Percentiles rank a stretch among this genome's conserved stretches.
Evolutionary conservation across 2,329 filamentous ascomycete genomes (phyloP).

Genomic region (Aureobasidium leucospermi): DNA sequence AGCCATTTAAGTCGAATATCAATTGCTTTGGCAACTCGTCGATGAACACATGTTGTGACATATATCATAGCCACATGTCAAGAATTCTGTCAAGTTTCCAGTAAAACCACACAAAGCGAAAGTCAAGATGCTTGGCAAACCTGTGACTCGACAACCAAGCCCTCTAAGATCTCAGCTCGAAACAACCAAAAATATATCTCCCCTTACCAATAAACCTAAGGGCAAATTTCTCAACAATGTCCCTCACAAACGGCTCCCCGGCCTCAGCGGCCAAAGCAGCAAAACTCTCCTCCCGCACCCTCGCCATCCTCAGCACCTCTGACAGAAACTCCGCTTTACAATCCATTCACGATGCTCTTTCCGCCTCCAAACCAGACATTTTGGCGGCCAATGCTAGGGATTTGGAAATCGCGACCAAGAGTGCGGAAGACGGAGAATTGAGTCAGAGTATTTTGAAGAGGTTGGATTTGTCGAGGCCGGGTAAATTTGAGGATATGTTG

Average conservation of each 20-base stretch:
- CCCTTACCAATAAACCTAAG: not conserved
- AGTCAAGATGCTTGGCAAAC: conserved; percentile 7
- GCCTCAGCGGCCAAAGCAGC: conserved; percentile 69
- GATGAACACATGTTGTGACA: not conserved
- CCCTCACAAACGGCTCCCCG: conserved; percentile 77
- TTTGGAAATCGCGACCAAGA: conserved; percentile 64
- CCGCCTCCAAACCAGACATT: conserved; percentile 62
- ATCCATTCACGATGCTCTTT: conserved; percentile 71
- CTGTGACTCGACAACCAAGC: conserved; percentile 7
- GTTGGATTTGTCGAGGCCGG: conserved; percentile 74
- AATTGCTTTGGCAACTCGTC: not conserved
- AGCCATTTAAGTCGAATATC: too few relatives aligned
- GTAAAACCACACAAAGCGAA: not conserved
- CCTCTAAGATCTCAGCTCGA: not conserved
- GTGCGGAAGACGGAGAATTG: conserved; percentile 66
- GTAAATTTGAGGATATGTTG: conserved; percentile 97
- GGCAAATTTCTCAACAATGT: conserved; percentile 52
- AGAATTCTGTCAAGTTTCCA: not conserved
- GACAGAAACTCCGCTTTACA: conserved; percentile 81
- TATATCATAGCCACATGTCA: not conserved
- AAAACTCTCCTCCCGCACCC: conserved; percentile 70
- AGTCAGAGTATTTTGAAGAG: conserved; percentile 80
- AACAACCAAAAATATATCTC: not conserved
- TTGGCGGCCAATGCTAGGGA: conserved; percentile 82
- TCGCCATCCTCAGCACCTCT: conserved; percentile 68